Base-by-base conservation (phyloP, 768 basidiomycete genomes). In the Mycena filopes region DNA sequence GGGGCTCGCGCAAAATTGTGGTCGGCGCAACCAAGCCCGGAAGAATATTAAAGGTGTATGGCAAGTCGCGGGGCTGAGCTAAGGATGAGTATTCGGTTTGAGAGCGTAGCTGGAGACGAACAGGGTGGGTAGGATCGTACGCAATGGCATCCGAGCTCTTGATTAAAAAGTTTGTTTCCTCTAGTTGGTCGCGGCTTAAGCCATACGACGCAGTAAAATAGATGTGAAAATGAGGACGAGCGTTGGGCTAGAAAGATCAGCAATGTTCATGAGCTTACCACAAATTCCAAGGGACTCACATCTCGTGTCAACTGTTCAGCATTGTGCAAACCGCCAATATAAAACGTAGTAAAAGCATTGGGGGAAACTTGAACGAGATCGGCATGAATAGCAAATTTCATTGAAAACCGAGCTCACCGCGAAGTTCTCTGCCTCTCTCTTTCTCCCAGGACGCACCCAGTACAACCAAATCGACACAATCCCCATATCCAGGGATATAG, bases 401-500 rank as follows among this genome's bases (percentile, higher is more conserved):
- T 33, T 31, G 38, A 45, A 29, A 61, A 40, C 28, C 23, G 41
- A 38, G 60, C 78, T 41, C 55, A 93, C 94, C 94, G 76, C 90
- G 78, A 8, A 98, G 80, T 55, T 91, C 90, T 56, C 93, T 78
- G 4, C 84, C 96, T 11, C 96, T 84, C 38, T 89, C 84, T 72
- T 89, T 89, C 59, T 94, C 91, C 93, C 94, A 96, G 0, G 84
- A 79, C 21, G 89, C 94, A 2, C 87, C 96, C 21, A 97, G 77
- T 36, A 97, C 73, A 4, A 88, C 88, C 60, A 97, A 82, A 74
- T 96, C 94, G 18, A 96, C 69, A 6, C 87, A 84, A 75, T 98
- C 96, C 0, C 94, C 94, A 47, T 91, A 84, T 5, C 91, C 91
- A 1, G 89, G 88, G 41, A 98, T 94, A 66, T 97, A 97, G 74